phyloP scores from a whole-genome alignment of 2,329 filamentous ascomycete species.

The Ascochyta lentis region DNA sequence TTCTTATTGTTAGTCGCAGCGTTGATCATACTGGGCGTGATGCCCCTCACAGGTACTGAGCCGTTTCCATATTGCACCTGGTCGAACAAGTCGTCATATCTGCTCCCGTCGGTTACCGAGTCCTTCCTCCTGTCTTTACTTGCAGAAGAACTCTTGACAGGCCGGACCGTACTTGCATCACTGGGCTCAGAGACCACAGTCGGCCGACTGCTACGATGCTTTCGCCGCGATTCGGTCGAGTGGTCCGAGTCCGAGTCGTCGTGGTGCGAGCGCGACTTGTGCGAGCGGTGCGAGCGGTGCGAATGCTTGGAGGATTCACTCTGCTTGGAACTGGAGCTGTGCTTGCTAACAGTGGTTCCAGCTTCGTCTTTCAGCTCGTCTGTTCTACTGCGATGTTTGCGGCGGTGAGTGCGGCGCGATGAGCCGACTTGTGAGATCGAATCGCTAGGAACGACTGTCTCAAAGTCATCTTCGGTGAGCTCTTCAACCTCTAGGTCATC shows the following conservation, averaged over 20 bases:
- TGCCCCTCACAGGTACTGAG: conserved; percentile 45
- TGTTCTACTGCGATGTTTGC: conserved; percentile 33
- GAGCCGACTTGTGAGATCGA: conserved; percentile 53
- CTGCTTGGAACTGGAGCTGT: conserved; percentile 35
- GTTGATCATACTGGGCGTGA: conserved; percentile 48
- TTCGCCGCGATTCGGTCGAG: conserved; percentile 27
- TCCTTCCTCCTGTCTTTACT: conserved; percentile 37
- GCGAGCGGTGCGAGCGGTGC: conserved; percentile 32
- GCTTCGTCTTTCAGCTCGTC: conserved; percentile 21
- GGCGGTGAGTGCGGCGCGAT: conserved; percentile 36
- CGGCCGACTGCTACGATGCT: conserved; percentile 27
- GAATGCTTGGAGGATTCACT: conserved; percentile 29
- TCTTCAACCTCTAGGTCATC: conserved; percentile 50
- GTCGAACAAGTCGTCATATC: conserved; percentile 40
- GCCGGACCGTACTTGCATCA: conserved; percentile 45
- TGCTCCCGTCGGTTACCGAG: conserved; percentile 34
- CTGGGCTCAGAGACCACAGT: conserved; percentile 42
- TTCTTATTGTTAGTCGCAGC: conserved; percentile 42
- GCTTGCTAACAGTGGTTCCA: conserved; percentile 37
- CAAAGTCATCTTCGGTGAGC: conserved; percentile 46
- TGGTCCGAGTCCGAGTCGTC: conserved; percentile 23
- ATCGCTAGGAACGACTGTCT: conserved; percentile 57
- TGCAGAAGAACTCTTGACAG: conserved; percentile 25
- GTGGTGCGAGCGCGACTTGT: conserved; percentile 29
- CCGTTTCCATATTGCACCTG: conserved; percentile 39